Base-by-base conservation (phyloP, 2,329 filamentous ascomycete genomes). In the Colletotrichum costaricense region DNA sequence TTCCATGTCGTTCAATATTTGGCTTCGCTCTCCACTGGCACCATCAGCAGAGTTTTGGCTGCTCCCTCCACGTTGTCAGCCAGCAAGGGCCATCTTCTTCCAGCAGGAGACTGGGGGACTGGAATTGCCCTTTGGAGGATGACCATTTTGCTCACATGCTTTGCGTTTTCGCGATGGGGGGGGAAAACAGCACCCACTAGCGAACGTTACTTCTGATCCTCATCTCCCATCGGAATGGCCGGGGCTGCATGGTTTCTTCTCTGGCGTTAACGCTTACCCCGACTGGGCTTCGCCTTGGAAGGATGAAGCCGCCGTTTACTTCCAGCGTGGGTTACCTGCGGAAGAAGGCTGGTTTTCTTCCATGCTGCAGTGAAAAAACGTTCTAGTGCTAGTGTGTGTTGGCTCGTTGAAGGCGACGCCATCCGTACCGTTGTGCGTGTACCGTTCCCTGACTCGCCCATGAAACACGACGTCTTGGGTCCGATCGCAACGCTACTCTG, bases 371-470 rank as follows among this genome's bases (percentile, higher is more conserved):
- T 49, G 42, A 11, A 49, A 14, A 35, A 54, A 16, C 24, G 54
- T 69, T 65, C 67, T 38, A 73, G 67, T 55, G 28, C 42, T 22
- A 49, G 33, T 54, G 33, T 26, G 35, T 49, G 12, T 4, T 11
- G 24, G 19, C 19, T 12, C 11, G 60, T 52, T 22, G 49, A 60
- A 60, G 54, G 55, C 59, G 24, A 67, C 69, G 63, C 63, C 69
- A 63, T 62, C 57, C 63, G 69, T 64, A 63, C 69, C 57, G 54
- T 59, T 70, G 55, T 38, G 46, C 22, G 33, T 54, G 56, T 42
- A 52, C 55, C 59, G 67, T 35, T 57, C 65, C 52, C 54, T 72
- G 71, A 73, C 71, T 73, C 67, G 71, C 56, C 65, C 30, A 49
- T 71, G 71, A 73, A 73, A 73, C 71, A 35, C 60, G 49, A 73